Evolutionary conservation across 169 alveolate genomes (phyloP).

Genomic region (Amoebophrya sp.): DNA sequence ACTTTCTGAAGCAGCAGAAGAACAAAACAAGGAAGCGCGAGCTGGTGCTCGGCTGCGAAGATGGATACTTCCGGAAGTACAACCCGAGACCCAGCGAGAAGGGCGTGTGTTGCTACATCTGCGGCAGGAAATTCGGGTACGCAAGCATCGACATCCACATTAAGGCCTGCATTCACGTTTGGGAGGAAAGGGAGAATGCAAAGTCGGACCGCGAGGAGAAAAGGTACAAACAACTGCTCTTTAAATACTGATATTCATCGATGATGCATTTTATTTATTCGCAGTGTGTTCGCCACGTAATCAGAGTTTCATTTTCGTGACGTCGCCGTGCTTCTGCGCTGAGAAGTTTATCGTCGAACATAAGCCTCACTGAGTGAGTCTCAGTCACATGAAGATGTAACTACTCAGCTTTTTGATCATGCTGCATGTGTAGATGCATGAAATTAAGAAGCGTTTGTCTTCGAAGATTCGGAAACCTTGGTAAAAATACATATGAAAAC

Average conservation of each 20-base stretch:
- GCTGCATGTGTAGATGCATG: too few relatives aligned
- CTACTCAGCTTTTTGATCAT: too few relatives aligned
- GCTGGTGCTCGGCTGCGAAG: constrained; percentile 19
- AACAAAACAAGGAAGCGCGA: neutral
- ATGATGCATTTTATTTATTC: too few relatives aligned
- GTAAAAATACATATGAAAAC: neutral
- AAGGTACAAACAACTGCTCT: neutral
- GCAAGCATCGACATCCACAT: neutral
- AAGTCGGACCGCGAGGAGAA: neutral
- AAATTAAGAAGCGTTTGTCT: too few relatives aligned
- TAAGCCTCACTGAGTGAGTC: too few relatives aligned
- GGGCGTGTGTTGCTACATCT: constrained; percentile 19
- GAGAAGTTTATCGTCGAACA: too few relatives aligned
- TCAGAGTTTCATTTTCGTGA: too few relatives aligned
- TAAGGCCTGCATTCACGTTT: neutral
- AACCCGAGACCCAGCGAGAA: neutral
- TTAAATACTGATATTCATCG: too few relatives aligned
- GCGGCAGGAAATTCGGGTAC: neutral
- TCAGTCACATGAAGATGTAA: too few relatives aligned
- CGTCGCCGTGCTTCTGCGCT: too few relatives aligned
- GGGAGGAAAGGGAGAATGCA: neutral
- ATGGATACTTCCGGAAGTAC: neutral
- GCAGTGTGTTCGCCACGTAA: too few relatives aligned
- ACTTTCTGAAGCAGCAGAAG: neutral
- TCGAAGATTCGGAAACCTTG: too few relatives aligned